Percentiles rank a stretch among this genome's conserved stretches.
Evolutionary conservation across 345 rosid genomes (phyloP).

Genomic region (Murraya paniculata): DNA sequence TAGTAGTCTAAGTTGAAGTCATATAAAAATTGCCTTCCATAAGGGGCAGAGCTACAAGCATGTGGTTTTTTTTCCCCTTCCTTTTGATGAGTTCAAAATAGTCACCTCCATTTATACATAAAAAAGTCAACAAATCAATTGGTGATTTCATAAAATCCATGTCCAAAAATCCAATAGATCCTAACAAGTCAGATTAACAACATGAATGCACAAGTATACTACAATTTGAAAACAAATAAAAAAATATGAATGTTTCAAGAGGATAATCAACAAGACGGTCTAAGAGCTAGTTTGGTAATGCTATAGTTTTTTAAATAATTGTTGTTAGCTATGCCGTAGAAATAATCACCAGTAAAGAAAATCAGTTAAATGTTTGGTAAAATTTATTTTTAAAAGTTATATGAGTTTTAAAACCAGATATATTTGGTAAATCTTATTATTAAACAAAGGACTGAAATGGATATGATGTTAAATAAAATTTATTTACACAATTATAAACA

Average conservation of each 20-base stretch:
- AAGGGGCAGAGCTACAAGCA: not conserved
- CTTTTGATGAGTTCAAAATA: not conserved
- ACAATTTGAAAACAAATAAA: not conserved
- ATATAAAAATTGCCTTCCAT: not conserved
- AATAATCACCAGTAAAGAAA: too few species aligned
- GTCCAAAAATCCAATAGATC: not conserved
- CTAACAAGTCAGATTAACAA: not conserved
- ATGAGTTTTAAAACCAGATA: too few species aligned
- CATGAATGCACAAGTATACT: not conserved
- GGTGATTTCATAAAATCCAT: not conserved
- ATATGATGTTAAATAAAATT: too few species aligned
- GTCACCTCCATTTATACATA: not conserved
- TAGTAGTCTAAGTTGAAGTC: not conserved
- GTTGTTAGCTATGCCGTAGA: too few species aligned
- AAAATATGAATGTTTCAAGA: not conserved
- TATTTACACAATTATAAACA: too few species aligned
- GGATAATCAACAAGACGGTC: not conserved
- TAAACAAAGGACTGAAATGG: too few species aligned
- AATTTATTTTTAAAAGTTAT: too few species aligned
- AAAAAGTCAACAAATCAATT: not conserved
- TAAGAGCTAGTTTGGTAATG: too few species aligned
- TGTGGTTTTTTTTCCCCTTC: not conserved
- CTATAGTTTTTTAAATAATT: too few species aligned
- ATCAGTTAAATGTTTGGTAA: too few species aligned
- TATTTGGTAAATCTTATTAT: too few species aligned